phyloP scores from a whole-genome alignment of 148 eudicot genomes.

The Chenopodium quinoa region DNA sequence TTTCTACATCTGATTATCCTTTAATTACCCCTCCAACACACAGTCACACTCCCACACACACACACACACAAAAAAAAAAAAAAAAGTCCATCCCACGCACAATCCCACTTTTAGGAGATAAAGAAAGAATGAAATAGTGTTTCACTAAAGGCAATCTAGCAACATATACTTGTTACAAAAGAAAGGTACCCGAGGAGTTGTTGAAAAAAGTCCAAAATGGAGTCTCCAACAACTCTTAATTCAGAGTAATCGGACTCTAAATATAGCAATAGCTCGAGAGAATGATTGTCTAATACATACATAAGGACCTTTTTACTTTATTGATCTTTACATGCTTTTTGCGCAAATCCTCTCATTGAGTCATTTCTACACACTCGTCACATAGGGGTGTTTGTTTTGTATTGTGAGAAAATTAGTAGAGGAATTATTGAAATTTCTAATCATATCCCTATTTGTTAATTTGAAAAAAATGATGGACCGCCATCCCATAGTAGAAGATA shows the following conservation, averaged over 20 bases:
- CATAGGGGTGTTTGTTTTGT: no score
- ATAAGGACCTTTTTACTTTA: neutral
- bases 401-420: no score
- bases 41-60: no score
- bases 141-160: constrained; percentile 6
- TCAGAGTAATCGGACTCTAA: constrained; percentile 3
- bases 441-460: no score
- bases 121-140: neutral
- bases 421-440: no score
- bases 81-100: neutral
- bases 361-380: neutral
- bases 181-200: constrained; percentile 14
- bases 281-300: constrained; percentile 24
- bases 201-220: constrained; percentile 29
- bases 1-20: neutral
- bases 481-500: no score
- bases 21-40: neutral
- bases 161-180: neutral
- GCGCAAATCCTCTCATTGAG: neutral
- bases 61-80: neutral
- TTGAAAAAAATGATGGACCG: no score
- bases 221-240: constrained; percentile 40
- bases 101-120: neutral
- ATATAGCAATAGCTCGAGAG: constrained; percentile 23
- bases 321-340: constrained; percentile 1